phyloP scores from a whole-genome alignment of 768 basidiomycete genomes.

The Kwoniella sp. region DNA sequence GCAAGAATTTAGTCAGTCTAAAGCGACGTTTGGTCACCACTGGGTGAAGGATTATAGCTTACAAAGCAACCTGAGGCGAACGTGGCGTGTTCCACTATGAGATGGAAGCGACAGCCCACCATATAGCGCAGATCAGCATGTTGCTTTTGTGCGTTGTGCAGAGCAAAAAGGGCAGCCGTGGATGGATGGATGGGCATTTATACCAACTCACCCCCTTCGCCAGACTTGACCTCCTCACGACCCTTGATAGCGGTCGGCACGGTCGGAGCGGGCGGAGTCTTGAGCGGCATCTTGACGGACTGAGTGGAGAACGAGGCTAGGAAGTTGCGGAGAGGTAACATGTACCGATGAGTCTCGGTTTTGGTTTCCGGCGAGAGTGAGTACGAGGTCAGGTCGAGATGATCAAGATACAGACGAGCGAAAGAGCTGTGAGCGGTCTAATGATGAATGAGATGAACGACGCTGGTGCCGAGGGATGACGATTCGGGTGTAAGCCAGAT shows the following conservation, averaged over 20 bases:
- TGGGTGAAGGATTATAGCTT: conserved; percentile 22
- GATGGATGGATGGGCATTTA: background rate
- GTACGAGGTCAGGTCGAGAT: background rate
- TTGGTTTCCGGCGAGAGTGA: background rate
- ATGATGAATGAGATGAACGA: background rate
- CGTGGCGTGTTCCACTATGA: conserved; percentile 51
- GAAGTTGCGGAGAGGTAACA: conserved; percentile 37
- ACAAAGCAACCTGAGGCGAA: conserved; percentile 57
- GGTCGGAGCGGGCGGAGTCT: conserved; percentile 53
- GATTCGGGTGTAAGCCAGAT: background rate
- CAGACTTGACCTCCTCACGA: conserved; percentile 33
- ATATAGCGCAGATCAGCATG: no score
- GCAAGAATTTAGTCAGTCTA: no score
- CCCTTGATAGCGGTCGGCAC: conserved; percentile 53
- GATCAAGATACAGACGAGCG: background rate
- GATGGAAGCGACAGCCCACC: background rate
- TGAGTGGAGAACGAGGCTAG: conserved; percentile 31
- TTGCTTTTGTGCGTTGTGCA: no score
- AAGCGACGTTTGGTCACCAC: no score
- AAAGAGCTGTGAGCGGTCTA: background rate
- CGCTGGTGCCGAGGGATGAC: background rate
- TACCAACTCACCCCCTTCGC: conserved; percentile 53
- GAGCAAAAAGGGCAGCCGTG: background rate
- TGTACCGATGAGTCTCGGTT: conserved; percentile 6
- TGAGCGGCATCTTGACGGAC: conserved; percentile 32